Evolutionary conservation across 1,284 basidiomycete species (phyloP).

Genomic region (Anthracocystis setariae): DNA sequence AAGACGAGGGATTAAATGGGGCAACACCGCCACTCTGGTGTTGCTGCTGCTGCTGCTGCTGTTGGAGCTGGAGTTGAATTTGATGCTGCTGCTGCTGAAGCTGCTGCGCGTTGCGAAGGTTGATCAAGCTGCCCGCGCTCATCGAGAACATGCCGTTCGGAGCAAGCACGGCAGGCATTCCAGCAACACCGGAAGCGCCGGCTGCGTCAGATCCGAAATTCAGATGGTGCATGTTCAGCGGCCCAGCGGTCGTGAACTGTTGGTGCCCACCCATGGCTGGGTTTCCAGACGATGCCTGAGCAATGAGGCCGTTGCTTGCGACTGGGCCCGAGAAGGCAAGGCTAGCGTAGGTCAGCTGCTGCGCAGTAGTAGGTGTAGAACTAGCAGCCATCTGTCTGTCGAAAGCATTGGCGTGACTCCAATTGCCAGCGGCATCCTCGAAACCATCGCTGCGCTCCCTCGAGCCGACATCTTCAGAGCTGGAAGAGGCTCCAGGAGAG

Average conservation of each 20-base stretch:
- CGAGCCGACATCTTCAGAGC: constrained; percentile 24
- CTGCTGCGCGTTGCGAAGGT: constrained; percentile 39
- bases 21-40: constrained; percentile 19
- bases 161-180: constrained; percentile 8
- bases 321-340: constrained; percentile 28
- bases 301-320: constrained; percentile 12
- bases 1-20: constrained; percentile 34
- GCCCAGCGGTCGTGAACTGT: constrained; percentile 10
- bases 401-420: constrained; percentile 19
- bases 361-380: neutral
- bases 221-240: constrained; percentile 3
- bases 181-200: constrained; percentile 5
- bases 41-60: constrained; percentile 17
- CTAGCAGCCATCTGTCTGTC: constrained; percentile 6
- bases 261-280: constrained; percentile 6
- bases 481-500: constrained; percentile 35
- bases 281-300: constrained; percentile 13
- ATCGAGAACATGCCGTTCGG: constrained; percentile 32
- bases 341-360: constrained; percentile 29
- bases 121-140: constrained; percentile 23
- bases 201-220: neutral
- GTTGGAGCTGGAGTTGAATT: constrained; percentile 19
- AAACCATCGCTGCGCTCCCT: constrained; percentile 15
- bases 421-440: constrained; percentile 23
- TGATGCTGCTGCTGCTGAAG: constrained; percentile 22